Conservation (phyloP, 1,284 basidiomycete genomes). For the Dichomitus squalens region DNA sequence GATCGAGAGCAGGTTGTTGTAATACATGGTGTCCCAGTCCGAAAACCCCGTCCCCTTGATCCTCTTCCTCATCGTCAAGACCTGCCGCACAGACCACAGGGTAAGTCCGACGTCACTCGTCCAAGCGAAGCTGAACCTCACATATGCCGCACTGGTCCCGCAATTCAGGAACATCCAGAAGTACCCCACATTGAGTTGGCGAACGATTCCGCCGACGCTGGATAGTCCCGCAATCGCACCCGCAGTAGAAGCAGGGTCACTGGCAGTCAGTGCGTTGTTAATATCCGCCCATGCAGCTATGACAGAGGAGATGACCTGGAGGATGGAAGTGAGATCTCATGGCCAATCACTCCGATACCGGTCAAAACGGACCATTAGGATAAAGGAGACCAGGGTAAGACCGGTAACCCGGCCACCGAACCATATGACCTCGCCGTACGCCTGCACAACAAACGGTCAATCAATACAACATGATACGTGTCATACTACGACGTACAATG, state of each 20-base stretch:
- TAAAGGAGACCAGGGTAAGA: conserved; percentile 88
- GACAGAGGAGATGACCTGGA: conserved; percentile 87
- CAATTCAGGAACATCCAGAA: conserved; percentile 98
- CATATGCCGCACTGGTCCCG: conserved; percentile 89
- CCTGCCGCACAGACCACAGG: conserved; percentile 50
- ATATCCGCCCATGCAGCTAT: conserved; percentile 97
- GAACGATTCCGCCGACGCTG: conserved; percentile 51
- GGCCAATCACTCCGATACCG: background rate
- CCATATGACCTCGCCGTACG: conserved; percentile 98
- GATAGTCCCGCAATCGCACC: conserved; percentile 42
- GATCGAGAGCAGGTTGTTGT: conserved; percentile 96
- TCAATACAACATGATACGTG: background rate
- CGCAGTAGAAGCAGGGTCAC: conserved; percentile 45
- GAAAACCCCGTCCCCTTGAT: conserved; percentile 99
- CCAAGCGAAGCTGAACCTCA: conserved; percentile 42
- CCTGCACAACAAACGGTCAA: conserved; percentile 44
- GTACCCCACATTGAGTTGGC: conserved; percentile 82
- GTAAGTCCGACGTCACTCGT: background rate
- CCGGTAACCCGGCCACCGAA: conserved; percentile 90
- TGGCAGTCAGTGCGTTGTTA: conserved; percentile 48
- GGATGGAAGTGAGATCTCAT: background rate
- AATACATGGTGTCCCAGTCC: conserved; percentile 99
- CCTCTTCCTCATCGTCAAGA: conserved; percentile 94
- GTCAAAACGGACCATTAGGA: conserved; percentile 77
- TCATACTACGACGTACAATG: conserved; percentile 60